Base-by-base conservation (phyloP, 371 early-diverging fungal genomes). In the Mucor mucedo region DNA sequence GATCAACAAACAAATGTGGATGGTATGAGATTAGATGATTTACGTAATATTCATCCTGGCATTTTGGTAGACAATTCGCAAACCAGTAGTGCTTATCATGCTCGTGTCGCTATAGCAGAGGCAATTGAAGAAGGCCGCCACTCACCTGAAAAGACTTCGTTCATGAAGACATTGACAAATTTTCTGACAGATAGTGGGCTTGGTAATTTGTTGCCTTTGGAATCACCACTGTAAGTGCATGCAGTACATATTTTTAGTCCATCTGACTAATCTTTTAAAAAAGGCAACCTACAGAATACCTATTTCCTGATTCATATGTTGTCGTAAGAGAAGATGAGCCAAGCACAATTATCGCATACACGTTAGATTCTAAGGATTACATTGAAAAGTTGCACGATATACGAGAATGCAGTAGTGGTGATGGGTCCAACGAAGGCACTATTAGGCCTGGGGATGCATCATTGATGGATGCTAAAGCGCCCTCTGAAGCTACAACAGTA, bases 281-380 rank as follows among this genome's bases (percentile, higher is more conserved):
- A 55, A 83, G 84, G 66, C 58, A 87, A 84, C 66, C 75, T 4
- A 90, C 91, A 2, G 95, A 95, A 55, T 96, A 98, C 69, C 73
- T 98, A 5, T 89, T 96, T 60, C 84, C 89, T 4, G 94, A 92
- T 55, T 96, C 96, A 0, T 80, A 84, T 30, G 87, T 97, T 39
- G 87, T 97, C 38, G 89, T 97, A 2, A 86, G 94, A 35, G 97
- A 97, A 66, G 91, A 94, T 55, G 97, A 97, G 63, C 97, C 97
- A 7, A 93, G 93, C 67, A 95, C 97, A 0, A 94, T 98, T 59
- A 89, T 98, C 60, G 95, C 98, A 0, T 92, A 92, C 69, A 90
- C 96, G 0, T 77, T 97, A 28, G 81, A 75, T 48, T 83, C 77
- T 16, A 72, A 78, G 28, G 83, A 85, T 30, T 87, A 85, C 44